phyloP scores from a whole-genome alignment of 306 rosid genomes.

The Acacia acuminata region DNA sequence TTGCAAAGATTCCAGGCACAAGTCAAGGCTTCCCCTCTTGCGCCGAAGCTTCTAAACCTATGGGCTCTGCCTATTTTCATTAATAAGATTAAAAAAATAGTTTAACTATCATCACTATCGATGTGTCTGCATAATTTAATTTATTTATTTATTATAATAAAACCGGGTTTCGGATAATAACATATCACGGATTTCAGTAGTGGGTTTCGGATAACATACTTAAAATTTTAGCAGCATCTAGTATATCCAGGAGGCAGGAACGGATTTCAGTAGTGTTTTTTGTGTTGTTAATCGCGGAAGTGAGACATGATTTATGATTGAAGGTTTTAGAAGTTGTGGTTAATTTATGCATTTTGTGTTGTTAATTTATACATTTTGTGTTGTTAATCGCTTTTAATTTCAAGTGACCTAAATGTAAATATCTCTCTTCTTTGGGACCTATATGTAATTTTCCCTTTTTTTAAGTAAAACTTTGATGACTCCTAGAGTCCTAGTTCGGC shows the following conservation, averaged over 20 bases:
- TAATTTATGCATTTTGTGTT: too few species aligned
- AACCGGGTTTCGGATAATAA: not conserved
- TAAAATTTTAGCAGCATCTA: conserved; percentile 1
- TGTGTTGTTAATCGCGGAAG: too few species aligned
- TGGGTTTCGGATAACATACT: not conserved
- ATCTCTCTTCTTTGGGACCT: too few species aligned
- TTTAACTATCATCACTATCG: conserved; percentile 8
- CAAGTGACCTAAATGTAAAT: too few species aligned
- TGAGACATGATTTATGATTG: too few species aligned
- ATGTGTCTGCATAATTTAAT: not conserved
- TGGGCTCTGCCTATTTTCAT: conserved; percentile 17
- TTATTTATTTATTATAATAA: not conserved
- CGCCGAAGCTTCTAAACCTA: conserved; percentile 72
- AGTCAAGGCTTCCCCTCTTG: not conserved
- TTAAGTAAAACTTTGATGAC: not conserved
- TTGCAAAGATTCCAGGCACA: too few species aligned
- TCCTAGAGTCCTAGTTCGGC: not conserved
- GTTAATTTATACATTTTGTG: too few species aligned
- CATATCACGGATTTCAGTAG: too few species aligned
- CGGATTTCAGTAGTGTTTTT: not conserved
- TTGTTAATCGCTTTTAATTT: too few species aligned
- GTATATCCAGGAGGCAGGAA: not conserved
- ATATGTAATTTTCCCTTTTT: too few species aligned
- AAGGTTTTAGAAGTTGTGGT: too few species aligned
- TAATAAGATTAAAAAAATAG: not conserved